Conservation (phyloP, 805 yeast species). For the Candida odintsovae region DNA sequence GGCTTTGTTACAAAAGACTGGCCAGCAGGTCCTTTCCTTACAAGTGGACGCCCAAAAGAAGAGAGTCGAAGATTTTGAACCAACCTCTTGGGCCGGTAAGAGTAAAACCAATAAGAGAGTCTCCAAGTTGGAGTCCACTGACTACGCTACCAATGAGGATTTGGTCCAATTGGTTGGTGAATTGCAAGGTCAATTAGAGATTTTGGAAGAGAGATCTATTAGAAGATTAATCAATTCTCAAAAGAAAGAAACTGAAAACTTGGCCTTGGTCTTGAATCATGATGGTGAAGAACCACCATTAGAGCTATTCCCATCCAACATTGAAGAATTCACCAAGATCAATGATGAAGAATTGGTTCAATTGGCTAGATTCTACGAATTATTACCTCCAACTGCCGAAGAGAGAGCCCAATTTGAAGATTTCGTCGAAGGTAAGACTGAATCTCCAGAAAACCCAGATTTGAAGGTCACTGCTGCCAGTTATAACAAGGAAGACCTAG, state of each 20-base stretch:
- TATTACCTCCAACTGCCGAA: constrained; percentile 57
- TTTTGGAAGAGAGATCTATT: constrained; percentile 69
- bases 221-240: constrained; percentile 64
- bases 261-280: constrained; percentile 72
- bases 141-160: constrained; percentile 76
- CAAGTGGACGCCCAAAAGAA: constrained; percentile 53
- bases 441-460: constrained; percentile 30
- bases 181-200: constrained; percentile 79
- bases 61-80: constrained; percentile 27
- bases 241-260: constrained; percentile 33
- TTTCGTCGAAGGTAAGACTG: constrained; percentile 44
- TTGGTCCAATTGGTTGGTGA: constrained; percentile 83
- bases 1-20: constrained; percentile 64
- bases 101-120: constrained; percentile 6
- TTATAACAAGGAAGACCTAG: constrained; percentile 41
- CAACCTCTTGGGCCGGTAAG: constrained; percentile 7
- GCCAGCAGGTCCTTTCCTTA: constrained; percentile 66
- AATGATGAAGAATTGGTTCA: constrained; percentile 40
- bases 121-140: constrained; percentile 36
- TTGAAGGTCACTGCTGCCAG: constrained; percentile 23
- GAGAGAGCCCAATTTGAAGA: constrained; percentile 48
- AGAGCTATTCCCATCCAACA: constrained; percentile 51
- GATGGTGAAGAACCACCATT: constrained; percentile 67
- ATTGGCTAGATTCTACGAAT: constrained; percentile 69
- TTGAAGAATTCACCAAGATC: constrained; percentile 45